Evolutionary conservation across 1,284 basidiomycete species (phyloP), one percentile per base, ranked within the genome.

Genomic region (Microbotryomycetes sp.): DNA sequence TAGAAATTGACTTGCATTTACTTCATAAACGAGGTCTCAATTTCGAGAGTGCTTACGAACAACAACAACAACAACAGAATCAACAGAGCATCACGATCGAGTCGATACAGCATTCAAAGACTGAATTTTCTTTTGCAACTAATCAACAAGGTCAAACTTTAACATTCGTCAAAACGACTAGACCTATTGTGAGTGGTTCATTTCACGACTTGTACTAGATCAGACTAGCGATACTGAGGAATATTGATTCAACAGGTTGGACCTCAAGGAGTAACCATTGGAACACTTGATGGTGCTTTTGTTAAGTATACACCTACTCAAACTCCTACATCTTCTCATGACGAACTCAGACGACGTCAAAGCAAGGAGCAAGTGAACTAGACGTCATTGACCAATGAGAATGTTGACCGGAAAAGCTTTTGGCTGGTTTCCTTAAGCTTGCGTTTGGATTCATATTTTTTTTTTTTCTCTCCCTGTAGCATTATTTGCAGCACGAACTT

Each of bases 81-180:
- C n/a, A n/a, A n/a, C n/a, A n/a, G n/a, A n/a, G n/a, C n/a, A n/a
- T n/a, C n/a, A n/a, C n/a, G n/a, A n/a, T n/a, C n/a, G n/a, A n/a
- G n/a, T n/a, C n/a, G n/a, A n/a, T n/a, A n/a, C n/a, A n/a, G n/a
- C 9, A 19, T 19, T 19, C 36, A 9, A 19, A 9, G 19, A 9
- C 36, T 12, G 36, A 42, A 19, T 42, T 42, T 42, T 42, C 36
- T 9, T 42, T 42, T 19, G 9, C 36, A 12, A 12, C 58, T 3
- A 42, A 60, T 29, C 6, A 51, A 19, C 7, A 54, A 7, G 65
- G 65, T 1, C 6, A 15, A 0, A 42, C 48, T 6, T 36, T 49
- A 26, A 65, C 63, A 19, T 56, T 62, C 19, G 63, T 67, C 42
- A 67, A 67, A 59, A 67, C 66, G 9, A 67, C 66, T 23, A 32